Base-by-base conservation (phyloP, 331 rosid genomes). In the Saraca asoca region DNA sequence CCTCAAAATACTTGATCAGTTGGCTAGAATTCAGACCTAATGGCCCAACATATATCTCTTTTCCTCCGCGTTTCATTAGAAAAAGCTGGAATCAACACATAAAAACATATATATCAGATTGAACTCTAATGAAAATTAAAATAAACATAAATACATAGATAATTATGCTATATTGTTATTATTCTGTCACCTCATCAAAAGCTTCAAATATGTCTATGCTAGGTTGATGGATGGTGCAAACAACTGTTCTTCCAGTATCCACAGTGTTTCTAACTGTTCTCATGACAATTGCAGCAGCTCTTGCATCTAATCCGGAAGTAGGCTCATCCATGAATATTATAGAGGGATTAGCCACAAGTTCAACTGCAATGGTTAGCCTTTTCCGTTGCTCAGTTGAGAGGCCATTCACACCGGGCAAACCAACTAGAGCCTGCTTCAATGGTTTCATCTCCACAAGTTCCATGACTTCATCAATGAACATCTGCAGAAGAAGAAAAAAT, bases 271-370 rank as follows among this genome's bases (percentile, higher is more conserved):
- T 68, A 24, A 78, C 81, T 9, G 83, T 75, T 55, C 87, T 64
- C 83, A 78, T 82, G 48, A 82, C 86, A 68, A 82, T 78, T 13
- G 86, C 86, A 29, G 81, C 77, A 37, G 83, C 83, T 68, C 86
- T 82, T 8, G 86, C 86, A 78, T 78, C 87, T 29, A 82, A 29
- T 1, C 87, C 83, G 2, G 83, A 78, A 2, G 79, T 82, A 12
- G 87, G 83, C 33, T 82, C 81, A 48, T 75, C 87, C 87, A 68
- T 82, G 74, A 82, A 78, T 4, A 78, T 82, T 41, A 82, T 78
- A 37, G 83, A 82, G 9, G 86, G 86, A 60, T 82, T 82, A 11
- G 83, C 86, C 37, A 78, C 86, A 10, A 75, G 55, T 29, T 78
- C 86, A 1, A 78, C 80, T 44, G 86, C 86, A 44, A 82, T 78